Evolutionary conservation across 2,329 filamentous ascomycete species (phyloP).

Genomic region (Sordariomycetes sp.): DNA sequence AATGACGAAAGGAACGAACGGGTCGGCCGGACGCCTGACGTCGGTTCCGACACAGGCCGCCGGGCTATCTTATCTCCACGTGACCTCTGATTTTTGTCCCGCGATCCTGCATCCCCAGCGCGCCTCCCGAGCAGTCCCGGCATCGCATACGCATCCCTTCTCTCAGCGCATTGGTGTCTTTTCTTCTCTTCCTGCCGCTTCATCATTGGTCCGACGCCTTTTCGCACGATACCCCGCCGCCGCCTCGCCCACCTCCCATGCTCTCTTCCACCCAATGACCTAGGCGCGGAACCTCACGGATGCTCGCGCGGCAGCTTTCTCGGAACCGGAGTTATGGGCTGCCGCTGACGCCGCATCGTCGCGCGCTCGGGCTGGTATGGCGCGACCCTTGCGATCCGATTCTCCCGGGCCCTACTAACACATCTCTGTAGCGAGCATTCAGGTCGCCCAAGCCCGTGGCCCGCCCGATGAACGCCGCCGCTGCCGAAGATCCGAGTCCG

Average conservation of each 20-base stretch:
- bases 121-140: neutral
- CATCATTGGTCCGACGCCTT: neutral
- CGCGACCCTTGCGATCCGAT: neutral
- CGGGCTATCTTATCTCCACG: slow-evolving; percentile 3
- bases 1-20: neutral
- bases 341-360: neutral
- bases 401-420: neutral
- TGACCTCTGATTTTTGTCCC: neutral
- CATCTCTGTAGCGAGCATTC: neutral
- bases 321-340: neutral
- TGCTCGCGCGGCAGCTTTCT: slow-evolving; percentile 3
- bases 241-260: neutral
- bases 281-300: neutral
- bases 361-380: neutral
- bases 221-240: neutral
- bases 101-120: neutral
- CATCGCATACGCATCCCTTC: neutral
- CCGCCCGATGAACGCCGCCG: slow-evolving; percentile 1
- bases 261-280: neutral
- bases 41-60: neutral
- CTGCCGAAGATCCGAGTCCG: neutral
- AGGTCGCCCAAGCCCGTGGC: neutral
- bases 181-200: neutral
- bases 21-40: neutral
- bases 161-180: neutral